Evolutionary conservation across 1,284 basidiomycete genomes (phyloP).

Genomic region (Naganishia cerealis): DNA sequence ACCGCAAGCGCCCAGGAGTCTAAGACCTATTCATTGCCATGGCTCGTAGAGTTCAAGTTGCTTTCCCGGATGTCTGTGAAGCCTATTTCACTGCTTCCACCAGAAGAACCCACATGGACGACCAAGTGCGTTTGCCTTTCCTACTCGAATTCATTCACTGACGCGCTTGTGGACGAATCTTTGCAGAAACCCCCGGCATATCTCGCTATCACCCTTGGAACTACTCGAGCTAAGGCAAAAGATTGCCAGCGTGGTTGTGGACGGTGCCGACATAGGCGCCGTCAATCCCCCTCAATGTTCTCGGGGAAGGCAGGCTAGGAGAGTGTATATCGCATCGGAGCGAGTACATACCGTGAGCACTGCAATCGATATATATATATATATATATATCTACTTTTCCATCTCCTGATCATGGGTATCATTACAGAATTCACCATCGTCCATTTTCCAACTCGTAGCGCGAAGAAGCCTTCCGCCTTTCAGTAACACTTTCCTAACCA

Average conservation of each 20-base stretch:
- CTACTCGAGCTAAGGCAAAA: not conserved
- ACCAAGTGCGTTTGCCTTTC: slow-evolving; percentile 2
- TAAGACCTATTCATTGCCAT: not conserved
- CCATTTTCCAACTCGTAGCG: not conserved
- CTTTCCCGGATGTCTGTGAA: slow-evolving; percentile 12
- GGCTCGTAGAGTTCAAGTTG: not conserved
- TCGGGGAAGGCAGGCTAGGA: not conserved
- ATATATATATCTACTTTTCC: not conserved
- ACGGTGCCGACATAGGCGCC: not conserved
- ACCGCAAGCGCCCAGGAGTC: not conserved
- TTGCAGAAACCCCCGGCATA: slow-evolving; percentile 27
- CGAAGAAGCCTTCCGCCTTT: slow-evolving; percentile 1
- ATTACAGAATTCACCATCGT: not conserved
- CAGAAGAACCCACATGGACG: slow-evolving; percentile 15
- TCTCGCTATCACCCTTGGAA: not conserved
- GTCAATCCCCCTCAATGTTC: not conserved
- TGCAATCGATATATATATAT: not conserved
- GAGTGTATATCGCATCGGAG: not conserved
- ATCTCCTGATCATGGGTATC: not conserved
- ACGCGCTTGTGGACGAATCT: not conserved
- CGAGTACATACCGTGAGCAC: not conserved
- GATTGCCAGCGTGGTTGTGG: slow-evolving; percentile 8
- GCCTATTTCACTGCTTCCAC: slow-evolving; percentile 17
- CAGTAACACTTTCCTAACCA: not conserved
- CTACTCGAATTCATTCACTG: not conserved